Evolutionary conservation across 208 protist species (phyloP).

Genomic region (Leishmania tropica): DNA sequence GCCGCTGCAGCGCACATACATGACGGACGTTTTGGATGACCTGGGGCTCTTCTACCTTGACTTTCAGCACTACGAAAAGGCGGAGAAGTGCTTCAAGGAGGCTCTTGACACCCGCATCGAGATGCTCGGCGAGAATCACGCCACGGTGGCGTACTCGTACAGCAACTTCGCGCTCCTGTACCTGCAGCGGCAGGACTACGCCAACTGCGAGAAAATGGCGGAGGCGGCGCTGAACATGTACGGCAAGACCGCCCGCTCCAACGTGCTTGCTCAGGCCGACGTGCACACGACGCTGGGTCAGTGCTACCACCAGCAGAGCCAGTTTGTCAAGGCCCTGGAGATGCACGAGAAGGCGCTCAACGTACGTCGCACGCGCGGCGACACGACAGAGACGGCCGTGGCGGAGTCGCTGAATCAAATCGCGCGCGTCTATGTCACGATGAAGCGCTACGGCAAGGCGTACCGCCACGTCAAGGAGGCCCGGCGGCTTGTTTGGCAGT

Average conservation of each 20-base stretch:
- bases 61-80: constrained; percentile 90
- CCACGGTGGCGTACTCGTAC: constrained; percentile 91
- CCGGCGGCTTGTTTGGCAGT: constrained; percentile 72
- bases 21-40: constrained; percentile 90
- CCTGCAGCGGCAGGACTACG: constrained; percentile 69
- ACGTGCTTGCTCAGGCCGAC: constrained; percentile 86
- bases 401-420: constrained; percentile 90
- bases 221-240: constrained; percentile 82
- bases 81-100: constrained; percentile 88
- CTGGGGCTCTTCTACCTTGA: constrained; percentile 89
- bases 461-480: constrained; percentile 66
- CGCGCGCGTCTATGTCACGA: constrained; percentile 67
- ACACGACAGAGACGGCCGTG: constrained; percentile 73
- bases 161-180: constrained; percentile 89
- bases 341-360: constrained; percentile 90
- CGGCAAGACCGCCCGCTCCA: constrained; percentile 80
- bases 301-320: constrained; percentile 67
- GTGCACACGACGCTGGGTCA: constrained; percentile 84
- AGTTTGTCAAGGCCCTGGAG: constrained; percentile 52
- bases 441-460: constrained; percentile 78
- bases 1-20: constrained; percentile 84
- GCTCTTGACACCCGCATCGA: constrained; percentile 85
- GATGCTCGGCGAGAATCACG: constrained; percentile 87
- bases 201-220: constrained; percentile 83
- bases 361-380: constrained; percentile 82